Evolutionary conservation across 176 grass and related monocot species (phyloP).

Genomic region (Hsuehochloa calcarea): DNA sequence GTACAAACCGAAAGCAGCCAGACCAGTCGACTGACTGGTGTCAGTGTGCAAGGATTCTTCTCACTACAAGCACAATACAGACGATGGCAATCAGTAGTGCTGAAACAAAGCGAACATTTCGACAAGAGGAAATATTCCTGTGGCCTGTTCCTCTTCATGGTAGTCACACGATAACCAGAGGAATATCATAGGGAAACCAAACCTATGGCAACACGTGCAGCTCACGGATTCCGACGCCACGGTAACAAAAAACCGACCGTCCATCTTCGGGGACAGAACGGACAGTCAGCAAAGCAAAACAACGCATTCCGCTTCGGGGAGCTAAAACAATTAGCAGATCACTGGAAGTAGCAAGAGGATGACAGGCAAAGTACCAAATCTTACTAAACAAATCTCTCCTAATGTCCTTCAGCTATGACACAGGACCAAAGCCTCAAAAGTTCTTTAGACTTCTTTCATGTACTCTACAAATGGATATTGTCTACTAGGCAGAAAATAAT

Average conservation of each 20-base stretch:
- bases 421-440: conserved; percentile 46
- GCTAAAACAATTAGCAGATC: conserved; percentile 22
- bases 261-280: not conserved
- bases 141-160: too few species aligned
- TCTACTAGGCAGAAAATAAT: not conserved
- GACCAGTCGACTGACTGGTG: too few species aligned
- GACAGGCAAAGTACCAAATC: conserved; percentile 24
- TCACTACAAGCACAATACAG: not conserved
- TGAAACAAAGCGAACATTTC: too few species aligned
- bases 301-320: not conserved
- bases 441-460: conserved; percentile 20
- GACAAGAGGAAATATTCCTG: too few species aligned
- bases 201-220: not conserved
- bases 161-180: too few species aligned
- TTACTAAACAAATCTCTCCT: conserved; percentile 32
- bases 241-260: not conserved
- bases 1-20: not conserved
- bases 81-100: not conserved
- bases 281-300: conserved; percentile 2
- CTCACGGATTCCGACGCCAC: not conserved
- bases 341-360: not conserved
- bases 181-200: too few species aligned
- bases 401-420: conserved; percentile 36
- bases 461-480: not conserved
- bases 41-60: not conserved